Evolutionary conservation across 2,329 filamentous ascomycete genomes (phyloP).

Genomic region (Curvularia eragrostidis): DNA sequence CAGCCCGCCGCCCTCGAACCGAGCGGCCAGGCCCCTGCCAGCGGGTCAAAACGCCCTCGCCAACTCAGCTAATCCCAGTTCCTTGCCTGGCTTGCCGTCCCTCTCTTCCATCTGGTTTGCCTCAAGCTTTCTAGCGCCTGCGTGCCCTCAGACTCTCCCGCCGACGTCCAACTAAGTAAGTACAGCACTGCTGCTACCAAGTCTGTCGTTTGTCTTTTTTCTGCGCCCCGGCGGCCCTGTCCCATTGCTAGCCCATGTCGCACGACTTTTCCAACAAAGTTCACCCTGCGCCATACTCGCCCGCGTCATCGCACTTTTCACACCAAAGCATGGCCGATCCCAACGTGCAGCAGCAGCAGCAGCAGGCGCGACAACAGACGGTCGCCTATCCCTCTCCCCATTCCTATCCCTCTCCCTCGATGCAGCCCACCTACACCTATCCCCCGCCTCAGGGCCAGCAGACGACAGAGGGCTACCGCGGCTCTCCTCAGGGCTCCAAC

Average conservation of each 20-base stretch:
- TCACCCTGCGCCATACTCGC: constrained; percentile 40
- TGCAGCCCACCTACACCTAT: constrained; percentile 58
- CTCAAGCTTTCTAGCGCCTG: constrained; percentile 23
- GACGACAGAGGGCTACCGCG: constrained; percentile 54
- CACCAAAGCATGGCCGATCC: constrained; percentile 46
- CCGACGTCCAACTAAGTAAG: too few species aligned
- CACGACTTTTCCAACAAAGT: constrained; percentile 39
- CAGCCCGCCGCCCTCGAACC: constrained; percentile 23
- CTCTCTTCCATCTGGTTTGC: constrained; percentile 15
- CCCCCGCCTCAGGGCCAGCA: constrained; percentile 51
- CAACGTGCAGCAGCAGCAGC: constrained; percentile 44
- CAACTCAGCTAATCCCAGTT: constrained; percentile 33
- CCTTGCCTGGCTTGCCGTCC: constrained; percentile 18
- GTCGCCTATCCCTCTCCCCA: constrained; percentile 55
- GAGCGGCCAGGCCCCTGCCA: constrained; percentile 28
- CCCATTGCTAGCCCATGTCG: constrained; percentile 43
- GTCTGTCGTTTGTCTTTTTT: constrained; percentile 17
- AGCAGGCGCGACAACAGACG: constrained; percentile 42
- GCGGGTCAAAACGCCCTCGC: constrained; percentile 29
- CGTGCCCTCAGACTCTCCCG: constrained; percentile 23
- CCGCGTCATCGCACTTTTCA: constrained; percentile 43
- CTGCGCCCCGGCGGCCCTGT: constrained; percentile 34
- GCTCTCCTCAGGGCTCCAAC: constrained; percentile 54
- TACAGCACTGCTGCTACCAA: too few species aligned
- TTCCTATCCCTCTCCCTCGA: constrained; percentile 60